Conservation (phyloP, 805 yeast genomes). For the Metschnikowia dekortorum region DNA sequence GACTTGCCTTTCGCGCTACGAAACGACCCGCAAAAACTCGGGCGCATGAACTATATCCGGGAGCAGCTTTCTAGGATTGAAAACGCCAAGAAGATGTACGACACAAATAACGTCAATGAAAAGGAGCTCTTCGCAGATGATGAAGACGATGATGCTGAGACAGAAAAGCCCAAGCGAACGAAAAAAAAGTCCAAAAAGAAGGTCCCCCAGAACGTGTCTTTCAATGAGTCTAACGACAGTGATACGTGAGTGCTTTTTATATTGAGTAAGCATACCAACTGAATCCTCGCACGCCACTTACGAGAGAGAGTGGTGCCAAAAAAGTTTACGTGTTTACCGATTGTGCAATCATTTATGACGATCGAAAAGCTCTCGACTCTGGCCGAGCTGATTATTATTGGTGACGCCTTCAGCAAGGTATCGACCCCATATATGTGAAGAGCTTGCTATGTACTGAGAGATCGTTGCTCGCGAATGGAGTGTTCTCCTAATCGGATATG, state of each 20-base stretch:
- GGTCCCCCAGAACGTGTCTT: constrained; percentile 6
- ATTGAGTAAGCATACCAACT: no score
- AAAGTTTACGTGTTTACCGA: no score
- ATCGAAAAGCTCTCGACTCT: no score
- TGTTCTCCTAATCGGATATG: background rate
- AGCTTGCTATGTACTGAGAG: background rate
- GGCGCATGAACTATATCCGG: constrained; percentile 37
- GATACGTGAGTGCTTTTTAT: background rate
- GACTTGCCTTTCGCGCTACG: constrained; percentile 39
- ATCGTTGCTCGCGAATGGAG: background rate
- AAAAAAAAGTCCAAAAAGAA: constrained; percentile 8
- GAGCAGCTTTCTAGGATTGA: constrained; percentile 36
- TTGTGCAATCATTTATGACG: no score
- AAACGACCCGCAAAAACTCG: constrained; percentile 39
- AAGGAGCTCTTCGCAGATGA: constrained; percentile 15
- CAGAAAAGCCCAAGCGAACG: constrained; percentile 10
- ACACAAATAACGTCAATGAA: constrained; percentile 24
- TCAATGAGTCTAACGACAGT: constrained; percentile 16
- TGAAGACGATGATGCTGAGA: constrained; percentile 18
- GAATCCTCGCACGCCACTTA: no score
- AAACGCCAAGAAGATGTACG: constrained; percentile 38
- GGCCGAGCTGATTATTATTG: no score
- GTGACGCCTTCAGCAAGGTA: no score
- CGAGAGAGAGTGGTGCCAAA: no score
- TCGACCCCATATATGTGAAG: background rate